phyloP scores from a whole-genome alignment of 192 early-diverging fungal genomes.

The Coemansia sp. region DNA sequence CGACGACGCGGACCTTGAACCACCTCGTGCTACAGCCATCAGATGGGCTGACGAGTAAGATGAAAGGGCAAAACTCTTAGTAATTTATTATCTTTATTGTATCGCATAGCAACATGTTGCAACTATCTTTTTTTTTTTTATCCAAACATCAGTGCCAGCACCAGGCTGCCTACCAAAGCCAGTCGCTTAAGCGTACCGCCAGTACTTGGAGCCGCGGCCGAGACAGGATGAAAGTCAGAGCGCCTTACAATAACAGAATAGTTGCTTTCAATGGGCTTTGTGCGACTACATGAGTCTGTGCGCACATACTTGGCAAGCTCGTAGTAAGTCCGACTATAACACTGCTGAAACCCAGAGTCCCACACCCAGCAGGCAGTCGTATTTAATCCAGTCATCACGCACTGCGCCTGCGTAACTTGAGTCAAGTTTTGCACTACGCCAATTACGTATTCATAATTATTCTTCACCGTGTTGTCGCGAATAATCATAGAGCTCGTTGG shows the following conservation, averaged over 20 bases:
- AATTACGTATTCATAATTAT: constrained; percentile 25
- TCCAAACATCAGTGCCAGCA: constrained; percentile 8
- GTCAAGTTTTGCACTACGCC: constrained; percentile 34
- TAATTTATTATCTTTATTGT: too few species aligned
- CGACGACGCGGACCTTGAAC: not conserved
- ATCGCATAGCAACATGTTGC: not conserved
- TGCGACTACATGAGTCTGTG: constrained; percentile 30
- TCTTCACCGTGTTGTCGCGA: constrained; percentile 35
- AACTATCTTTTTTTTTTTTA: not conserved
- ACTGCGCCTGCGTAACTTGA: constrained; percentile 44
- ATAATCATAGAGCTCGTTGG: constrained; percentile 31
- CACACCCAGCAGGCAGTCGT: constrained; percentile 50
- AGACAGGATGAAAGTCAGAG: constrained; percentile 16
- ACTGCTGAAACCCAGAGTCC: constrained; percentile 25
- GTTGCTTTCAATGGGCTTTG: constrained; percentile 18
- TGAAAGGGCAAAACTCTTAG: not conserved
- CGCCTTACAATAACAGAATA: constrained; percentile 38
- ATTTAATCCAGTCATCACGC: constrained; percentile 42
- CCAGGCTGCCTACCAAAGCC: constrained; percentile 11
- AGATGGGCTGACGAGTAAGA: constrained; percentile 22
- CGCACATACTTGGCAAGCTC: constrained; percentile 1
- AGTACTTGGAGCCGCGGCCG: not conserved
- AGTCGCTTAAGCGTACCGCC: constrained; percentile 14
- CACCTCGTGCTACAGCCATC: constrained; percentile 24
- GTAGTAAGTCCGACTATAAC: constrained; percentile 25